Base-by-base conservation (phyloP, 2,329 filamentous ascomycete genomes). In the Colletotrichum costaricense region DNA sequence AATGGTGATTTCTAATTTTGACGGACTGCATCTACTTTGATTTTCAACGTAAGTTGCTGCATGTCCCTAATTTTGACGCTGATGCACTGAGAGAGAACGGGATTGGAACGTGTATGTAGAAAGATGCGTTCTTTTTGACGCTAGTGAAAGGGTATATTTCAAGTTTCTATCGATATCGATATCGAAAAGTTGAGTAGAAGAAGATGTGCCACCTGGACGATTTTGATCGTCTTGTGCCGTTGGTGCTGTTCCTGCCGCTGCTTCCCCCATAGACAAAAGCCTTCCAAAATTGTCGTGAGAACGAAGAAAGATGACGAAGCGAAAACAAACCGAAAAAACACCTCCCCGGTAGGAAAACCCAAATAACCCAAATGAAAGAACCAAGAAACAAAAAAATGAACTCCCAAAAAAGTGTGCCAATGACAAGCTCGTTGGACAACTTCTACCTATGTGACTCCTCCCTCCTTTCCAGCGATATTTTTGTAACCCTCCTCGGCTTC, bases 71-170 rank as follows among this genome's bases (percentile, higher is more conserved):
- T 9, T 11, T 49, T 49, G 19, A 12, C 4, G 19, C 8, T 11
- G 42, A 22, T 11, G 42, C 42, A 49, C 42, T 0, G 19, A 22
- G 19, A 49, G 7, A 49, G 0, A 22, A 7, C 16, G 42, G 4
- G 19, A 49, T 49, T n/a, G 42, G 42, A 49, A 16, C 35, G 22
- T 42, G 52, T 63, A 42, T 64, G 54, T 52, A 30, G 8, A 69
- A 49, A 63, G 19, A 24, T 46, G 69, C 59, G 59, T 72, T 59
- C 69, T 58, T 60, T 14, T 14, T 28, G 35, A 70, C 59, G 70
- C 66, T 60, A 57, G 60, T 54, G 66, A 73, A 65, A 70, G 70
- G 70, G 70, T 73, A 73, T 73, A 73, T 73, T 67, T 70, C 49
- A 42, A 56, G 57, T 28, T 46, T 49, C 33, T 35, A 35, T 35